Base-by-base conservation (phyloP, 306 rosid species). In the Urtica urens region DNA sequence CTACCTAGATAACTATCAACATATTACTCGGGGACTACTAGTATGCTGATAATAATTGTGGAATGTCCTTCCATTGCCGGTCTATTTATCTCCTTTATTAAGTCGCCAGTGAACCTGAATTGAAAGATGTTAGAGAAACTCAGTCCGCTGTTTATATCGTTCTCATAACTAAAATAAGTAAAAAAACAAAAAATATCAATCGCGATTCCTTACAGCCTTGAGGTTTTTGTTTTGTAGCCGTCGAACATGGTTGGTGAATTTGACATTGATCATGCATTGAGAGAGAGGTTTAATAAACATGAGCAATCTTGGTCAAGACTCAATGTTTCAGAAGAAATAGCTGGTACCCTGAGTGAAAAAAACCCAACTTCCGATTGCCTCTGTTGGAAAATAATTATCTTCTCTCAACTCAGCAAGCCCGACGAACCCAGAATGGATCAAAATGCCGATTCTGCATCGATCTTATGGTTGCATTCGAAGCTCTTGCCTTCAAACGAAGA, bases 361-460 rank as follows among this genome's bases (percentile, higher is more conserved):
- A 79, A 85, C 46, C 68, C 75, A 19, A 73, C 70, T 23, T 72
- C 65, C 38, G 69, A 71, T 65, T 81, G 93, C 67, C 54, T 90
- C 46, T 79, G 93, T 71, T 90, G 99, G 99, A 90, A 90, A 72
- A 49, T 80, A 43, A 42, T 79, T 59, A 28, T 90, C 28, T 77
- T 80, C 63, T 65, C 87, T 53, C 90, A 60, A 65, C 65, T 46
- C 56, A 70, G 67, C 50, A 30, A 65, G 26, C 38, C 19, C 28
- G 58, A 42, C 46, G 69, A 28, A 34, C 62, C 59, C 64, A 64
- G 50, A 57, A 52, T 61, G 60, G 73, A 43, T 41, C 65, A 24
- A 35, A 45, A 21, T 49, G 29, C 51, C 29, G 42, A 43, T 64
- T 42, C 38, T 18, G 47, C 70, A 31, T 70, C 78, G 46, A 61